phyloP scores from a whole-genome alignment of 306 rosid genomes.

The Ormosia emarginata region DNA sequence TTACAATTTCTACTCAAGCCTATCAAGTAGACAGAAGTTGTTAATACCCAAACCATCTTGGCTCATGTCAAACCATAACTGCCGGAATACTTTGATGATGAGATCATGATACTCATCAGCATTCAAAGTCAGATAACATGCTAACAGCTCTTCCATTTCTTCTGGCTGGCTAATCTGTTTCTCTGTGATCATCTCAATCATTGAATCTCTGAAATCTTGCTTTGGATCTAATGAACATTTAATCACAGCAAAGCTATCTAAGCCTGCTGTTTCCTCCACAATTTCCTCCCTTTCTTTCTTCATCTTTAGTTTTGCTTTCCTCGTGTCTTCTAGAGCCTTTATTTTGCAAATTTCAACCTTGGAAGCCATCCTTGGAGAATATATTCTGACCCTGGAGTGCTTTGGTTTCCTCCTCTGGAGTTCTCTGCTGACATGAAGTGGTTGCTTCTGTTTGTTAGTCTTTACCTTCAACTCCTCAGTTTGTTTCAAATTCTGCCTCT shows the following conservation, averaged over 20 bases:
- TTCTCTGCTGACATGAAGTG: slow-evolving; percentile 47
- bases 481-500: slow-evolving; percentile 41
- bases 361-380: slow-evolving; percentile 68
- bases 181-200: slow-evolving; percentile 88
- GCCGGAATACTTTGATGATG: slow-evolving; percentile 78
- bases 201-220: slow-evolving; percentile 91
- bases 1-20: slow-evolving; percentile 4
- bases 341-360: slow-evolving; percentile 66
- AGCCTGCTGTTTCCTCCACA: slow-evolving; percentile 30
- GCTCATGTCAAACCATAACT: slow-evolving; percentile 81
- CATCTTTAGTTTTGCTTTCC: slow-evolving; percentile 58
- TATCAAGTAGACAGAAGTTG: slow-evolving; percentile 1
- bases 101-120: slow-evolving; percentile 80
- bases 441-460: slow-evolving; percentile 39
- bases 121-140: slow-evolving; percentile 84
- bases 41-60: slow-evolving; percentile 34
- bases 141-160: slow-evolving; percentile 82
- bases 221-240: slow-evolving; percentile 69
- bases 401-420: slow-evolving; percentile 48
- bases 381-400: slow-evolving; percentile 46
- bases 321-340: slow-evolving; percentile 67
- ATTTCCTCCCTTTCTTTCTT: slow-evolving; percentile 35
- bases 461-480: slow-evolving; percentile 44
- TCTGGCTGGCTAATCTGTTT: slow-evolving; percentile 51
- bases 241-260: slow-evolving; percentile 78